Percentiles rank a stretch among this genome's conserved stretches.
These are phyloP conservation scores for Tympanopsis confertula DNA, from an alignment of 2,329 filamentous ascomycete species.

Conservation along the genomic window DNA sequence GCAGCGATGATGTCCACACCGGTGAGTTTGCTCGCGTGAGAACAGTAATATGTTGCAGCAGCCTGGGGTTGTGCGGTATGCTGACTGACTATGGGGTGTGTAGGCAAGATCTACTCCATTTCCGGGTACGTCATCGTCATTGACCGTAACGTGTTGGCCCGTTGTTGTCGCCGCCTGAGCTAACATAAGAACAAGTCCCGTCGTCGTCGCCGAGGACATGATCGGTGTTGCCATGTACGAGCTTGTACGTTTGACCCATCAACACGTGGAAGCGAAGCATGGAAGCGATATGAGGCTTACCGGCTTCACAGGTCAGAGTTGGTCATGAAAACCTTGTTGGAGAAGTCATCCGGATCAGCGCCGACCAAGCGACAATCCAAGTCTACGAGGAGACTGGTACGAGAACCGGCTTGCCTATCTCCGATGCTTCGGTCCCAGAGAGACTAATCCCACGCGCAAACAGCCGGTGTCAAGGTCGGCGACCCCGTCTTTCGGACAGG, in stretches of 20 bases:
- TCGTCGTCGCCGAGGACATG: slow-evolving; percentile 96
- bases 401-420: slow-evolving; percentile 10
- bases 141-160: no score
- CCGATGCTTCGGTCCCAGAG: slow-evolving; percentile 27
- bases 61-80: slow-evolving; percentile 10
- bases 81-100: no score
- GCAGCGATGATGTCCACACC: slow-evolving; percentile 22
- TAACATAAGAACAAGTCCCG: slow-evolving; percentile 49
- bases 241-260: slow-evolving; percentile 49
- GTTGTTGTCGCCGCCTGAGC: no score
- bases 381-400: slow-evolving; percentile 97
- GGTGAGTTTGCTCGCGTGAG: slow-evolving; percentile 20
- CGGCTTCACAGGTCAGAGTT: slow-evolving; percentile 85
- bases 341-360: slow-evolving; percentile 95
- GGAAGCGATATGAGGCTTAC: no score
- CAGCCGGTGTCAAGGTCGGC: slow-evolving; percentile 88
- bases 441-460: slow-evolving; percentile 98
- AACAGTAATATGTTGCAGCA: slow-evolving; percentile 6
- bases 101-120: slow-evolving; percentile 51
- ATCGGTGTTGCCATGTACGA: slow-evolving; percentile 99
- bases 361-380: slow-evolving; percentile 91
- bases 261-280: not conserved
- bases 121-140: slow-evolving; percentile 41
- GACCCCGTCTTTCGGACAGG: slow-evolving; percentile 84
- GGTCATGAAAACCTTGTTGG: slow-evolving; percentile 85